Base-by-base conservation (phyloP, 208 protist species). In the Porcisia hertigi region DNA sequence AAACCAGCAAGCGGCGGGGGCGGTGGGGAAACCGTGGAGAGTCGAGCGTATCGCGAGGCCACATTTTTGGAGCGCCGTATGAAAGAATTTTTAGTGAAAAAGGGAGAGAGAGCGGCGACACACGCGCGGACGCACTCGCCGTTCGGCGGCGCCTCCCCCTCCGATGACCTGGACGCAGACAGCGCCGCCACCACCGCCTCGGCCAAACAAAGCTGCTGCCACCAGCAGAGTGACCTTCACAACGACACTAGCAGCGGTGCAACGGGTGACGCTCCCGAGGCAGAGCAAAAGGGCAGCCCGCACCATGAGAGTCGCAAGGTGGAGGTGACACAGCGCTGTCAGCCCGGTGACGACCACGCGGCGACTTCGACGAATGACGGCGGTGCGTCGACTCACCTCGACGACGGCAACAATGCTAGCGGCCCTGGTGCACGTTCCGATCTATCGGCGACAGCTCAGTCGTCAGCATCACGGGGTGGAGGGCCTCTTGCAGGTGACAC, bases 41-140 rank as follows among this genome's bases (percentile, higher is more conserved):
- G 75, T 4, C 72, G 66, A 30, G 79, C 72, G 43, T 74, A 77
- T 58, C 72, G 66, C 7, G 78, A 82, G 67, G 78, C 78, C 2
- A 16, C 77, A 65, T 82, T 77, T 43, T 65, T 80, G 1, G 76
- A 77, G 18, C 81, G 82, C 18, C 81, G 70, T 2, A 71, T 82
- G 70, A 59, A 76, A 57, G 59, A 79, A 1, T 23, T 70, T 23
- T 45, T 55, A 36, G 36, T 18, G 25, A 64, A 73, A 36, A 25
- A 39, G 45, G 18, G 20, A 16, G 36, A 62, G 18, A 0, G 52
- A 16, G 20, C 53, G 5, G 23, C 25, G n/a, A 41, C 30, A 43
- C 59, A 20, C 18, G n/a, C 34, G 59, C 59, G 34, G 34, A 43
- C 59, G 16, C n/a, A 25, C 59, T 39, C 30, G 12, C 58, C 30